A percentile compares a stretch with the other conserved stretches of the same genome.
These are phyloP conservation scores for Bremia lactucae DNA, from an alignment of 352 stramenopile genomes.

Conservation along the genomic window DNA sequence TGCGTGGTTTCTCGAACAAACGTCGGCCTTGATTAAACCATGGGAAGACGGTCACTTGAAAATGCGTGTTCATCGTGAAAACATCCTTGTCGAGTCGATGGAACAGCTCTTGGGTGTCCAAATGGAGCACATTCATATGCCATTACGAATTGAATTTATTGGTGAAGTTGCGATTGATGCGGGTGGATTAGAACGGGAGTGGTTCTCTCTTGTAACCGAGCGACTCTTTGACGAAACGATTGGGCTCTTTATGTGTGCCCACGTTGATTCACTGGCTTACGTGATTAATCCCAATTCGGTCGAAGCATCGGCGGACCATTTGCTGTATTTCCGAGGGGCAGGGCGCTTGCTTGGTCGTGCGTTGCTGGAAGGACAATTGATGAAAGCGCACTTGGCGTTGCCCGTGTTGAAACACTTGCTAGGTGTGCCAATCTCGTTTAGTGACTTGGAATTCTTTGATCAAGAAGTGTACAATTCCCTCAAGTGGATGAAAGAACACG, in stretches of 20 bases:
- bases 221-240: slow-evolving; percentile 82
- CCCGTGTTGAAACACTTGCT: slow-evolving; percentile 81
- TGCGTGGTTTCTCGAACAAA: slow-evolving; percentile 79
- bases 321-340: slow-evolving; percentile 96
- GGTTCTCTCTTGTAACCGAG: slow-evolving; percentile 78
- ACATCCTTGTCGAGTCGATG: slow-evolving; percentile 81
- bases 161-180: slow-evolving; percentile 84
- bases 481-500: slow-evolving; percentile 79
- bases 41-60: slow-evolving; percentile 81
- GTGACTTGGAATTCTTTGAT: slow-evolving; percentile 85
- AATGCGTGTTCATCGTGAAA: slow-evolving; percentile 76
- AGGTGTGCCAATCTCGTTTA: slow-evolving; percentile 80
- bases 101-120: slow-evolving; percentile 72
- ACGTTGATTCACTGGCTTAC: slow-evolving; percentile 71
- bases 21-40: slow-evolving; percentile 71
- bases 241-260: slow-evolving; percentile 79
- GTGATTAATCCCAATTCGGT: slow-evolving; percentile 79
- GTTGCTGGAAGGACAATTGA: slow-evolving; percentile 91
- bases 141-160: slow-evolving; percentile 83
- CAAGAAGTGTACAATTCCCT: slow-evolving; percentile 76
- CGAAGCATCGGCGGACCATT: slow-evolving; percentile 86
- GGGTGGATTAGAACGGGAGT: slow-evolving; percentile 84
- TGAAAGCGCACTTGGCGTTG: slow-evolving; percentile 74
- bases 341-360: slow-evolving; percentile 93
- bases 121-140: slow-evolving; percentile 84